Percentiles rank a stretch among this genome's conserved stretches.
Evolutionary conservation across 2,329 filamentous ascomycete genomes (phyloP).

Genomic region (Paraphoma sp.): DNA sequence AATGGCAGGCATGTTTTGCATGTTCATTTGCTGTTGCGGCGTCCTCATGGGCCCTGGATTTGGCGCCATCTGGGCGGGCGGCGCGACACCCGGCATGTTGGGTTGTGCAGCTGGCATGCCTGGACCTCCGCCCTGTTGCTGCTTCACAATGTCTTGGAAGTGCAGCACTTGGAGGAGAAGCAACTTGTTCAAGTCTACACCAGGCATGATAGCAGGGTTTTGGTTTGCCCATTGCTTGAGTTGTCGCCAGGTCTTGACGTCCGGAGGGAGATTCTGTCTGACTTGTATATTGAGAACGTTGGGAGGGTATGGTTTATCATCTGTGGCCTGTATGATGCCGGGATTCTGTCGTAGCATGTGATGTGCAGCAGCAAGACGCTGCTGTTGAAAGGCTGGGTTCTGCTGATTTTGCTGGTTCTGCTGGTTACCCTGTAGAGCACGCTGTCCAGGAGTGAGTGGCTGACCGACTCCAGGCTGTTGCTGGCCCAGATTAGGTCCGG

Average conservation of each 20-base stretch:
- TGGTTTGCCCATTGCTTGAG: slow-evolving; percentile 61
- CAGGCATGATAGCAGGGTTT: slow-evolving; percentile 47
- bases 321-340: slow-evolving; percentile 42
- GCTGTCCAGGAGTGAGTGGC: slow-evolving; percentile 35
- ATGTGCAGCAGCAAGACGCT: slow-evolving; percentile 34
- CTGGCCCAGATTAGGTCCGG: slow-evolving; percentile 38
- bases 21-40: slow-evolving; percentile 37
- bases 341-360: slow-evolving; percentile 40
- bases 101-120: slow-evolving; percentile 24
- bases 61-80: slow-evolving; percentile 50
- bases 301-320: slow-evolving; percentile 39
- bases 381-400: slow-evolving; percentile 22
- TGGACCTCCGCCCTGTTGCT: slow-evolving; percentile 15
- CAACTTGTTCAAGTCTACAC: slow-evolving; percentile 37
- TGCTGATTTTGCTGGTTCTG: background rate
- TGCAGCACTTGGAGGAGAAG: slow-evolving; percentile 51
- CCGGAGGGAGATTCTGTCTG: slow-evolving; percentile 51
- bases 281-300: slow-evolving; percentile 32
- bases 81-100: slow-evolving; percentile 35
- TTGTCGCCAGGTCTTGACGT: slow-evolving; percentile 63
- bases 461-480: slow-evolving; percentile 31
- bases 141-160: slow-evolving; percentile 49
- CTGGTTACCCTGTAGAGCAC: slow-evolving; percentile 20
- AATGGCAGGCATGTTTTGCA: slow-evolving; percentile 28
- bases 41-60: slow-evolving; percentile 33